Conservation (phyloP, 257 asterid genomes). For the Ligustrum vulgare region DNA sequence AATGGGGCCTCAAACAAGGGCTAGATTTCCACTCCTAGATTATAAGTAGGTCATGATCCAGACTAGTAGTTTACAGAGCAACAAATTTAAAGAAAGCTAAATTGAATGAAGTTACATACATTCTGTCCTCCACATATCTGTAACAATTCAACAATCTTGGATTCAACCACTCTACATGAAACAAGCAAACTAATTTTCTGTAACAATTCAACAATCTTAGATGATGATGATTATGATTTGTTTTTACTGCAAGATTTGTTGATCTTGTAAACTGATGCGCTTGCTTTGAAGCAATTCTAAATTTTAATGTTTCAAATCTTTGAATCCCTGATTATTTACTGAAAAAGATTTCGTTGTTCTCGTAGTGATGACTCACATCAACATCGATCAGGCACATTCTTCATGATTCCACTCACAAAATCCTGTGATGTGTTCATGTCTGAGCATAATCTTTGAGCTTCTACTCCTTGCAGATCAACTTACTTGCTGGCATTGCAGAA, state of each 20-base stretch:
- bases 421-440: conserved; percentile 74
- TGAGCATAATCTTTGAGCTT: conserved; percentile 47
- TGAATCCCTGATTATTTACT: conserved; percentile 2
- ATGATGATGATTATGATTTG: background rate
- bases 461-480: conserved; percentile 38
- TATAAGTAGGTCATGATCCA: no score
- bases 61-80: no score
- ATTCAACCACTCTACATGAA: background rate
- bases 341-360: background rate
- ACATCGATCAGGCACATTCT: conserved; percentile 84
- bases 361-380: conserved; percentile 61
- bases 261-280: background rate
- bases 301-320: background rate
- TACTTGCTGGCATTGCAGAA: conserved; percentile 34
- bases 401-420: conserved; percentile 72
- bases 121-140: conserved; percentile 72
- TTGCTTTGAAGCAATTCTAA: background rate
- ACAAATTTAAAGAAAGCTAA: background rate
- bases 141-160: no score
- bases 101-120: conserved; percentile 47
- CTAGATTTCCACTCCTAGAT: no score
- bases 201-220: background rate
- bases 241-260: conserved; percentile 11
- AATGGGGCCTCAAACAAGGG: no score
- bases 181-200: no score